A percentile compares a stretch with the other conserved stretches of the same genome.
These are phyloP conservation scores for Dimargaris cristalligena DNA, from an alignment of 192 early-diverging fungal species.

Conservation along the genomic window DNA sequence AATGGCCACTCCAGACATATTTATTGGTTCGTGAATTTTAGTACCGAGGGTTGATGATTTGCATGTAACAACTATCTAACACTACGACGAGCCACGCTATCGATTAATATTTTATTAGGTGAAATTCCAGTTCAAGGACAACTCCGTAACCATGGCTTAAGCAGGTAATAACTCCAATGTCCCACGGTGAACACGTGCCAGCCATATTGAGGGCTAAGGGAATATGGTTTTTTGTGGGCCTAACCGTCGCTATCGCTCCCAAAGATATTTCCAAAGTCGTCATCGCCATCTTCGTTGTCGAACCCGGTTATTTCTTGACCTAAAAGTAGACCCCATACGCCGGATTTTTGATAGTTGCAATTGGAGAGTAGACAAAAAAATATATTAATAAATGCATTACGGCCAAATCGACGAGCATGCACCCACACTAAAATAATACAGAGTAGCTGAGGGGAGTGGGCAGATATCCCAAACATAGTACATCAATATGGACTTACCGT, in stretches of 20 bases:
- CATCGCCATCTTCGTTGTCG: background rate
- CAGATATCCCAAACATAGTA: too few relatives aligned
- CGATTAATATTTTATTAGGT: too few relatives aligned
- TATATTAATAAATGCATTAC: background rate
- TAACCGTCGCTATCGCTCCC: conserved; percentile 4
- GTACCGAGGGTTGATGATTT: background rate
- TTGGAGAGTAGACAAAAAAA: background rate
- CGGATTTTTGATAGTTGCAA: background rate
- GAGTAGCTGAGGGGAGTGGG: too few relatives aligned
- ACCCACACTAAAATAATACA: background rate
- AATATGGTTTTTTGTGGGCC: too few relatives aligned
- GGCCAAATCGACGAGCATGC: background rate
- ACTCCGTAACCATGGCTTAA: too few relatives aligned
- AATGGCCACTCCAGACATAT: background rate
- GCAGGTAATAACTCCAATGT: too few relatives aligned
- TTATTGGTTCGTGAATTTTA: background rate
- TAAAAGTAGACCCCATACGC: background rate
- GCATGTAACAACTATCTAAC: background rate
- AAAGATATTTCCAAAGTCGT: conserved; percentile 5
- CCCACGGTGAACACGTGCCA: too few relatives aligned
- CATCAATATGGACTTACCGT: too few relatives aligned
- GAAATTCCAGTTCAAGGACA: too few relatives aligned
- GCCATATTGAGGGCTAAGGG: too few relatives aligned
- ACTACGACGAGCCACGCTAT: too few relatives aligned
- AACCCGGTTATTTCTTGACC: background rate